Evolutionary conservation across 1,284 basidiomycete species (phyloP).

Genomic region (Rhodotorula sp.): DNA sequence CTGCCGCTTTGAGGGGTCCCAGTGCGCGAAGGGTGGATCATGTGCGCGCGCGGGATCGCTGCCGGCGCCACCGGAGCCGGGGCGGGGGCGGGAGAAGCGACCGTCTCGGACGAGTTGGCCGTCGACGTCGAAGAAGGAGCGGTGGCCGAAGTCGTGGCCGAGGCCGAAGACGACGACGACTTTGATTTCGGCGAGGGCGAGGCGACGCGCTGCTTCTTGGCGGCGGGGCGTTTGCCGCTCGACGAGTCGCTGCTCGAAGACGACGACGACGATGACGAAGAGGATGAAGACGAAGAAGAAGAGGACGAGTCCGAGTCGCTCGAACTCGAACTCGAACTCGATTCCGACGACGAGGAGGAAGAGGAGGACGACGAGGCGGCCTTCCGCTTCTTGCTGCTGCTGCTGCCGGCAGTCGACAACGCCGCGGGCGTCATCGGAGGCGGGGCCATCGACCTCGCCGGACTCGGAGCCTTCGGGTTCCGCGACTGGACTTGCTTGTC

Average conservation of each 20-base stretch:
- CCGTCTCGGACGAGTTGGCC: not conserved
- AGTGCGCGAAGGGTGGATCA: not conserved
- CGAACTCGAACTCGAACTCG: not conserved
- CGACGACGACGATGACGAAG: constrained; percentile 15
- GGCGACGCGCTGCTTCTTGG: constrained; percentile 34
- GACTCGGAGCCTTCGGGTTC: constrained; percentile 10
- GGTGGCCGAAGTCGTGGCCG: not conserved
- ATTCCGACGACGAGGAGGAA: constrained; percentile 17
- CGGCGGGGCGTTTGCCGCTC: constrained; percentile 16
- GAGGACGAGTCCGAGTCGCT: constrained; percentile 30
- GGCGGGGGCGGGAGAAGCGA: not conserved
- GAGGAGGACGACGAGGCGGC: constrained; percentile 35
- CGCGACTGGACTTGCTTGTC: constrained; percentile 32
- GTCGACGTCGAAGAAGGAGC: not conserved
- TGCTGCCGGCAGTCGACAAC: constrained; percentile 1
- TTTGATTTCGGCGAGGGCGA: constrained; percentile 1
- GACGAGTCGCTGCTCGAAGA: constrained; percentile 25
- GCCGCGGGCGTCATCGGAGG: constrained; percentile 38
- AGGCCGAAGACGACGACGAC: not conserved
- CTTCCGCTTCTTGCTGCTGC: constrained; percentile 43
- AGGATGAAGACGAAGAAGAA: constrained; percentile 38
- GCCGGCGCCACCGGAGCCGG: not conserved
- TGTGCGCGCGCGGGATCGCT: not conserved
- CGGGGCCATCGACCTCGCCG: constrained; percentile 7
- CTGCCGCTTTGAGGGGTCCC: not conserved